Evolutionary conservation across 805 yeast genomes (phyloP).

Genomic region (Wickerhamiella lipophila): DNA sequence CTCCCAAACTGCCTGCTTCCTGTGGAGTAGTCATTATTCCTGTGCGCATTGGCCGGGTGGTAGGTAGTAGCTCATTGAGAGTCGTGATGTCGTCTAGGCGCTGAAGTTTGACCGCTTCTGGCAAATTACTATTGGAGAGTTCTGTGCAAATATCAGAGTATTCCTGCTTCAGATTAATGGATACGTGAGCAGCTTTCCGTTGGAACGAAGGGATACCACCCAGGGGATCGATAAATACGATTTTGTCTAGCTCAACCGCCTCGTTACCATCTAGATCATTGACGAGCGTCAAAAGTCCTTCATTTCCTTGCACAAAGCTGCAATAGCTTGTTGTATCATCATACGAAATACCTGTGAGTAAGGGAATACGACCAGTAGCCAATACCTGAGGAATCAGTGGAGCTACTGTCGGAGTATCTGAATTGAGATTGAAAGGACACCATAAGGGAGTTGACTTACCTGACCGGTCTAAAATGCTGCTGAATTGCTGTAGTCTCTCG

Average conservation of each 20-base stretch:
- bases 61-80: constrained; percentile 44
- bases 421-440: constrained; percentile 29
- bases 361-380: constrained; percentile 35
- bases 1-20: constrained; percentile 42
- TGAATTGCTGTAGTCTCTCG: not conserved
- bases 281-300: constrained; percentile 32
- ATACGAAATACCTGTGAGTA: constrained; percentile 52
- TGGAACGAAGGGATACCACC: constrained; percentile 92
- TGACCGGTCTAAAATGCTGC: not conserved
- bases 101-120: constrained; percentile 25
- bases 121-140: constrained; percentile 32
- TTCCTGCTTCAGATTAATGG: constrained; percentile 76
- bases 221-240: constrained; percentile 59
- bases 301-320: constrained; percentile 31
- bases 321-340: constrained; percentile 40
- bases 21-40: constrained; percentile 80
- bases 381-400: constrained; percentile 34
- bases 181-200: constrained; percentile 67
- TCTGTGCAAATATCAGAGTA: constrained; percentile 53
- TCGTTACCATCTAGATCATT: constrained; percentile 27
- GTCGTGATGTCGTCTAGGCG: constrained; percentile 46
- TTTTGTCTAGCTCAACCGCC: constrained; percentile 50
- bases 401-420: constrained; percentile 22
- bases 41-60: constrained; percentile 46
- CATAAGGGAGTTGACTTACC: constrained; percentile 27